Percentiles rank a stretch among this genome's conserved stretches.
Conservation (phyloP, 192 early-diverging fungal genomes). For the Chytriomyces hyalinus region DNA sequence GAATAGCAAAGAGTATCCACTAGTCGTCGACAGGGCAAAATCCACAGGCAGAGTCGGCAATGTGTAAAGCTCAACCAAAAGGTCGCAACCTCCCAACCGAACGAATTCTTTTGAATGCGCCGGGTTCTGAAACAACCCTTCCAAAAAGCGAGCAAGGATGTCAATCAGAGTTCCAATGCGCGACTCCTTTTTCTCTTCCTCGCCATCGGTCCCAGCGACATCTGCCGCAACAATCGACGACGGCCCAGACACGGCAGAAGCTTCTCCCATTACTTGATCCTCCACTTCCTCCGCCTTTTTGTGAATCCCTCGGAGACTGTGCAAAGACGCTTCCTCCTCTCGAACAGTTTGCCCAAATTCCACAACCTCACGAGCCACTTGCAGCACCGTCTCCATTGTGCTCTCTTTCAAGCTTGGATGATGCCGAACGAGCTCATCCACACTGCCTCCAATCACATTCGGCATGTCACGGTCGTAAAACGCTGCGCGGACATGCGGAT, state of each 20-base stretch:
- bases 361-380: conserved; percentile 70
- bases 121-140: conserved; percentile 83
- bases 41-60: conserved; percentile 76
- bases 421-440: conserved; percentile 97
- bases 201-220: not conserved
- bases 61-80: conserved; percentile 67
- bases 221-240: not conserved
- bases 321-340: conserved; percentile 50
- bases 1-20: conserved; percentile 72
- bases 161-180: conserved; percentile 64
- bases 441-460: conserved; percentile 76
- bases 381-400: conserved; percentile 69
- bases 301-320: not conserved
- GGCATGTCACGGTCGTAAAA: conserved; percentile 78
- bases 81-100: conserved; percentile 63
- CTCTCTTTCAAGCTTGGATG: conserved; percentile 81
- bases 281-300: not conserved
- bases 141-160: conserved; percentile 73
- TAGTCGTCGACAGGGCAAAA: conserved; percentile 62
- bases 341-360: conserved; percentile 65
- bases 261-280: conserved; percentile 4
- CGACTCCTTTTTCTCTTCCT: conserved; percentile 58
- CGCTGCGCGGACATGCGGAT: conserved; percentile 20
- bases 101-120: conserved; percentile 78
- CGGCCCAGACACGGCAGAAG: not conserved